Evolutionary conservation across 1,284 basidiomycete species (phyloP), one percentile per base, ranked within the genome.

Genomic region (Agaricales sp.): DNA sequence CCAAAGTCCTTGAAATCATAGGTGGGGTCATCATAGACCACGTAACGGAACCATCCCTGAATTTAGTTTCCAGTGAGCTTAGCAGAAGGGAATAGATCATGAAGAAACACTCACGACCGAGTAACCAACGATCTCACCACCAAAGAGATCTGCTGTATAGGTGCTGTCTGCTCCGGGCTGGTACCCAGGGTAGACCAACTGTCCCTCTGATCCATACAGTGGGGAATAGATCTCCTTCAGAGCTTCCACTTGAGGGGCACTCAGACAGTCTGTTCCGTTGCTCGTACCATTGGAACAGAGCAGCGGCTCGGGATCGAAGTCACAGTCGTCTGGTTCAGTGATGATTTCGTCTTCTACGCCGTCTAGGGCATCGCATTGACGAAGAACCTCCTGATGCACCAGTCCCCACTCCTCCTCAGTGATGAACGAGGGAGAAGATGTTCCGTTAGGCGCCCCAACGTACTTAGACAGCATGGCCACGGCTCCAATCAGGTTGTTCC

Each of bases 351-450:
- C 66, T 26, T 23, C 26, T 4, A 61, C 57, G 13, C 65, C 66
- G 48, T 67, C 66, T n/a, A 67, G 47, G 0, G 14, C 45, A 50
- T 68, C 66, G 52, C 66, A 67, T 50, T 67, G 63, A 1, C 49
- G 47, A 4, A 66, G 47, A 2, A 67, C 56, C 22, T 61, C 60
- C 37, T 54, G 46, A 4, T 60, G 46, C 11, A 66, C 49, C 4
- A 56, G n/a, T 1, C 45, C 48, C 63, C 58, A 65, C 12, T 53
- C 18, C 3, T 39, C 37, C 2, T 47, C 21, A 2, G 58, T 50
- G 18, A 63, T 59, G 38, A 56, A 46, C 3, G 53, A 54, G n/a
- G 30, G 30, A 35, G 8, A 35, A 11, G 30, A 11, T 2, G 11
- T 14, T 3, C 18, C 20, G 18, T 49, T 18, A 18, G 47, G 50